phyloP scores from a whole-genome alignment of 192 early-diverging fungal genomes.

The Coemansia sp. region DNA sequence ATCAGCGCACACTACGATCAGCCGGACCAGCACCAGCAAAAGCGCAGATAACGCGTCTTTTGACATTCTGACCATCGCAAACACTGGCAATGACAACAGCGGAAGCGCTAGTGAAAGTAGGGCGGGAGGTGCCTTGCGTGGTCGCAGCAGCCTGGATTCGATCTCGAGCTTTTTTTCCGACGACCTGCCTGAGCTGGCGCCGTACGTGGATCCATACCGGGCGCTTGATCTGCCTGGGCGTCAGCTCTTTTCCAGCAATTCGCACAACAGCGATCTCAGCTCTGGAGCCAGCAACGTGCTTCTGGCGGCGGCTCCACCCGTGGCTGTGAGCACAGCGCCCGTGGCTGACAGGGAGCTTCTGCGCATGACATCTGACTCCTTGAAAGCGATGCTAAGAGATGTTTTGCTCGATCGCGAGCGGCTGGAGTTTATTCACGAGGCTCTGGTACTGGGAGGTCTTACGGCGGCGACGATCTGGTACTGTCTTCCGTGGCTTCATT shows the following conservation, averaged over 20 bases:
- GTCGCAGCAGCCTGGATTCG: background rate
- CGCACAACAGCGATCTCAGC: background rate
- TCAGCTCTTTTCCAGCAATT: background rate
- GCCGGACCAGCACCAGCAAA: background rate
- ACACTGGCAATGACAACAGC: background rate
- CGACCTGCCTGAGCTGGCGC: slow-evolving; percentile 3
- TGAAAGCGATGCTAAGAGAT: slow-evolving; percentile 18
- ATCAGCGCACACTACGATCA: background rate
- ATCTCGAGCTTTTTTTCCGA: slow-evolving; percentile 13
- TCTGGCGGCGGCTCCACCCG: background rate
- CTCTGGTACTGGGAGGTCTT: slow-evolving; percentile 17
- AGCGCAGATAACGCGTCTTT: background rate
- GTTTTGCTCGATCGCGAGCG: slow-evolving; percentile 39
- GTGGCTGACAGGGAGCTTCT: slow-evolving; percentile 15
- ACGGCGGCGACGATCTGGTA: slow-evolving; percentile 43
- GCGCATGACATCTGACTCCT: slow-evolving; percentile 7
- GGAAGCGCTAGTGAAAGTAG: background rate
- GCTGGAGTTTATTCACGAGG: slow-evolving; percentile 27
- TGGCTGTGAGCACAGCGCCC: background rate
- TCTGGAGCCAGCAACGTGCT: background rate
- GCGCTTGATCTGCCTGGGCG: slow-evolving; percentile 9
- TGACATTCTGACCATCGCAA: background rate
- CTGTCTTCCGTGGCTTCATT: slow-evolving; percentile 32
- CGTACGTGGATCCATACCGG: slow-evolving; percentile 39
- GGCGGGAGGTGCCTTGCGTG: background rate